These are phyloP conservation scores for Lentinus tigrinus DNA, from an alignment of 768 basidiomycete genomes.

Conservation along the genomic window DNA sequence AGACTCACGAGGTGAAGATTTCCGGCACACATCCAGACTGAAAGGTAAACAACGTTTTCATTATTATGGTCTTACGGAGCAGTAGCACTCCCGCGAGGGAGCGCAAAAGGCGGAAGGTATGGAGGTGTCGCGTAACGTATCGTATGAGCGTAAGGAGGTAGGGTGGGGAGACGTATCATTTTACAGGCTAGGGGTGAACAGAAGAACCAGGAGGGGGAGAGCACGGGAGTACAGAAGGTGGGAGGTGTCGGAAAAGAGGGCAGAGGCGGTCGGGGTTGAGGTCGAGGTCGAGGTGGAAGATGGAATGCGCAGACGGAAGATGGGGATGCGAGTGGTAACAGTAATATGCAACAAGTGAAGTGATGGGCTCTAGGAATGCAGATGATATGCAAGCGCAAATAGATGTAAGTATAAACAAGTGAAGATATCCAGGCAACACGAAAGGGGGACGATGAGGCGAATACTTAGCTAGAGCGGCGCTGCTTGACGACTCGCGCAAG, in stretches of 20 bases:
- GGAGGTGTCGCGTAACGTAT: slow-evolving; percentile 21
- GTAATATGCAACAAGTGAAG: slow-evolving; percentile 15
- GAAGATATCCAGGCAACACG: slow-evolving; percentile 1
- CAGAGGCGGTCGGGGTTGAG: neutral
- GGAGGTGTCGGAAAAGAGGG: no score
- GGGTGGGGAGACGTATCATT: neutral
- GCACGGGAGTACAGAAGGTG: neutral
- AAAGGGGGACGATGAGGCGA: neutral
- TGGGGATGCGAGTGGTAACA: neutral
- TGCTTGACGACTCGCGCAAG: neutral
- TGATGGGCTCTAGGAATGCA: slow-evolving; percentile 4
- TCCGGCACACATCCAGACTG: no score
- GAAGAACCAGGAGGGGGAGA: neutral
- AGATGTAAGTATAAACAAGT: slow-evolving; percentile 19
- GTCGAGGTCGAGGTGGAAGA: neutral
- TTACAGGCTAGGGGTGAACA: neutral
- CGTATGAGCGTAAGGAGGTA: slow-evolving; percentile 4
- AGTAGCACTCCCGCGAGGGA: neutral
- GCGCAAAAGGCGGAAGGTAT: slow-evolving; percentile 1
- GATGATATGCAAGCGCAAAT: slow-evolving; percentile 12
- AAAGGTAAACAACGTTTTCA: neutral
- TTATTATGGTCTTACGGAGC: neutral
- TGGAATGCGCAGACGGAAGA: neutral
- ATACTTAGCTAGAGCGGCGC: neutral
- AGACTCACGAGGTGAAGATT: no score